A percentile compares a stretch with the other conserved stretches of the same genome.
Conservation (phyloP, 306 rosid genomes). For the Lathyrus aphaca region DNA sequence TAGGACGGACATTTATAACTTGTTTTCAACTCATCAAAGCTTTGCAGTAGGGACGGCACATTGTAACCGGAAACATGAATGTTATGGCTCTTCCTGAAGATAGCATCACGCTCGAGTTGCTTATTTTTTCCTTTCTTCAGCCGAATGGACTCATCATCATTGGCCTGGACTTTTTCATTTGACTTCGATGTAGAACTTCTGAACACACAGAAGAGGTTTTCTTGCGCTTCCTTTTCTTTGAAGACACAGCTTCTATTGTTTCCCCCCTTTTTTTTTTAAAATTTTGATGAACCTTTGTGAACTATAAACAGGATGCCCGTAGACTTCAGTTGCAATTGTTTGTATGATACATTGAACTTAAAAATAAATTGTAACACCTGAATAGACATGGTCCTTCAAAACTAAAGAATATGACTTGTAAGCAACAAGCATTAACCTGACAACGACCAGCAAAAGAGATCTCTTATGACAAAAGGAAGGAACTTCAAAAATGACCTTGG, state of each 20-base stretch:
- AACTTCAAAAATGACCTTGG: too few relatives aligned
- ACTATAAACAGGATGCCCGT: too few relatives aligned
- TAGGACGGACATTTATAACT: slow-evolving; percentile 70
- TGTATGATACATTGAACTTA: too few relatives aligned
- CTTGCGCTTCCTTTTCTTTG: slow-evolving; percentile 84
- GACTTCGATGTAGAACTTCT: slow-evolving; percentile 55
- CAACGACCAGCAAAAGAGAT: too few relatives aligned
- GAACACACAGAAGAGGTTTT: slow-evolving; percentile 53
- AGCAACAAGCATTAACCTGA: too few relatives aligned
- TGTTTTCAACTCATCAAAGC: slow-evolving; percentile 71
- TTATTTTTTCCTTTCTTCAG: slow-evolving; percentile 65
- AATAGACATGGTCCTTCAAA: too few relatives aligned
- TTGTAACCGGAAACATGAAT: slow-evolving; percentile 89
- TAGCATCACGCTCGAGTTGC: slow-evolving; percentile 82
- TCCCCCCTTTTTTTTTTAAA: too few relatives aligned
- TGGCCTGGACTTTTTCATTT: slow-evolving; percentile 43
- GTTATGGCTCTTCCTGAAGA: slow-evolving; percentile 68
- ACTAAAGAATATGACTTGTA: too few relatives aligned
- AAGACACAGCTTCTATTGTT: slow-evolving; percentile 43
- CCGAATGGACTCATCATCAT: slow-evolving; percentile 40
- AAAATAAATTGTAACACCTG: too few relatives aligned
- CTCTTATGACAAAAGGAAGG: too few relatives aligned
- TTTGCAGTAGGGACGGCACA: slow-evolving; percentile 75
- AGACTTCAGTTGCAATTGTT: too few relatives aligned
- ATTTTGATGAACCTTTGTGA: too few relatives aligned